Evolutionary conservation across 75 land plant genomes (phyloP).

Genomic region (Cryptomeria japonica): DNA sequence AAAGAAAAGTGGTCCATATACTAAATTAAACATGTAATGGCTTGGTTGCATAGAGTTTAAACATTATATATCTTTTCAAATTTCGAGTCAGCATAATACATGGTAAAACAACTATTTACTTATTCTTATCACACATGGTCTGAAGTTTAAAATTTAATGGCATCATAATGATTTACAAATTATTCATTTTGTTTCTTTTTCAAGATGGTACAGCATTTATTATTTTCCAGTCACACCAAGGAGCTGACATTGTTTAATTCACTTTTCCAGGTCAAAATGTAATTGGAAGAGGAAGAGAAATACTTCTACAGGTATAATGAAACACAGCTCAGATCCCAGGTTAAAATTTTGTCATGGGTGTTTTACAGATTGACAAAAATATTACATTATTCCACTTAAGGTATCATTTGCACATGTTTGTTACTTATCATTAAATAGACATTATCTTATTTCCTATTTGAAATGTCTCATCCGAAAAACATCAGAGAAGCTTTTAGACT

Average conservation of each 20-base stretch:
- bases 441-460: background rate
- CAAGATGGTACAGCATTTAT: background rate
- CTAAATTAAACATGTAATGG: background rate
- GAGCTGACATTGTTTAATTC: background rate
- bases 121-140: background rate
- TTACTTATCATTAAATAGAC: background rate
- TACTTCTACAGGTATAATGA: background rate
- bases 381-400: background rate
- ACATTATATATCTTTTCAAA: background rate
- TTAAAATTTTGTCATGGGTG: background rate
- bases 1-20: background rate
- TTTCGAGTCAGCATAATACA: background rate
- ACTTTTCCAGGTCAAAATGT: background rate
- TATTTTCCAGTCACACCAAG: background rate
- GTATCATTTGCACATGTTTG: background rate
- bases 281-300: conserved; percentile 1
- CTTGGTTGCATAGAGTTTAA: background rate
- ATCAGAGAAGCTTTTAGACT: background rate
- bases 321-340: background rate
- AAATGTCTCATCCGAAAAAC: background rate
- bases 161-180: background rate
- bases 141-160: background rate
- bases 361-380: background rate
- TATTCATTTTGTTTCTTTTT: background rate
- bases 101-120: background rate